Evolutionary conservation across 805 yeast genomes (phyloP).

Genomic region (Blastobotrys robertii): DNA sequence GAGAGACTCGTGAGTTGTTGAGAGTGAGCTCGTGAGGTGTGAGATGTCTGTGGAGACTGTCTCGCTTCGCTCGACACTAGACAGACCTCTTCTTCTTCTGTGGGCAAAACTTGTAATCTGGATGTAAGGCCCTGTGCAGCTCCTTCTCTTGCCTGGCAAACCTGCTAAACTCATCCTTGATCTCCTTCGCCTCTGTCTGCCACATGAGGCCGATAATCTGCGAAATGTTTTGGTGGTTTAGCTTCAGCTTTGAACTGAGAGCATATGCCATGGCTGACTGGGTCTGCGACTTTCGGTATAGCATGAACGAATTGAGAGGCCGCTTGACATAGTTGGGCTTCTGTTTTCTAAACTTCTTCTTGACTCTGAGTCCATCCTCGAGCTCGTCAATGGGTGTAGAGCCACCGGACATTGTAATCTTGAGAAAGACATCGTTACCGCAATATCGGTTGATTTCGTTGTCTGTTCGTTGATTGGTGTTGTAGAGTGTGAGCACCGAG

Average conservation of each 20-base stretch:
- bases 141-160: slow-evolving; percentile 34
- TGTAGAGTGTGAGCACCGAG: slow-evolving; percentile 19
- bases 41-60: no score
- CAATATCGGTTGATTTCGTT: slow-evolving; percentile 15
- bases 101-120: slow-evolving; percentile 38
- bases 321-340: slow-evolving; percentile 30
- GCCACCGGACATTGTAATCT: slow-evolving; percentile 18
- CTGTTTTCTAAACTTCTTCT: slow-evolving; percentile 15
- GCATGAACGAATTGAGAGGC: slow-evolving; percentile 40
- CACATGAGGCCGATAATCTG: slow-evolving; percentile 38
- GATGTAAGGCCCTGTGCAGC: slow-evolving; percentile 33
- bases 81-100: slow-evolving; percentile 24
- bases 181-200: slow-evolving; percentile 32
- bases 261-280: slow-evolving; percentile 31
- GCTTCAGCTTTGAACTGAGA: slow-evolving; percentile 21
- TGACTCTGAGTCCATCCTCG: slow-evolving; percentile 6
- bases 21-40: no score
- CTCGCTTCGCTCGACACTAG: no score
- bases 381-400: slow-evolving; percentile 6
- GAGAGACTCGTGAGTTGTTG: no score
- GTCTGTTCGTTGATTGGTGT: slow-evolving; percentile 11
- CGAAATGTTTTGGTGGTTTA: slow-evolving; percentile 34
- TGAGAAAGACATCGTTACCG: slow-evolving; percentile 19
- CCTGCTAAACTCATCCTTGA: slow-evolving; percentile 31
- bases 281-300: slow-evolving; percentile 36